Evolutionary conservation across 2,329 filamentous ascomycete species (phyloP).

Genomic region (Chlorencoelia australis): DNA sequence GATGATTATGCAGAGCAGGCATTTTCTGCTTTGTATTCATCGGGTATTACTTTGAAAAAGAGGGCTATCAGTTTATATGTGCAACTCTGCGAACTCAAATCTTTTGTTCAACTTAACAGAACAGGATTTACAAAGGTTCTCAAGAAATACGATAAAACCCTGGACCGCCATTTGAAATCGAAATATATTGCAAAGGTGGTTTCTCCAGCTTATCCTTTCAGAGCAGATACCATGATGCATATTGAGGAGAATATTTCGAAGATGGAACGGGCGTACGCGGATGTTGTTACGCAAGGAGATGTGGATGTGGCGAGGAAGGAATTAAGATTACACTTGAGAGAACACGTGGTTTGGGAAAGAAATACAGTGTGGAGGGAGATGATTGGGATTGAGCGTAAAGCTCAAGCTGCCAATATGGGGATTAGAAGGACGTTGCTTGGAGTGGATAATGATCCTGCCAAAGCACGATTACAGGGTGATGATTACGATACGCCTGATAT

Average conservation of each 20-base stretch:
- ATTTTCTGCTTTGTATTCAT: slow-evolving; percentile 55
- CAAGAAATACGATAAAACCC: slow-evolving; percentile 97
- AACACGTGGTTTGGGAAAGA: slow-evolving; percentile 97
- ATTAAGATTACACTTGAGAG: slow-evolving; percentile 78
- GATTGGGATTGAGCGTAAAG: slow-evolving; percentile 93
- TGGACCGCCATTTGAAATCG: slow-evolving; percentile 70
- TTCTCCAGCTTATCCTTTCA: slow-evolving; percentile 73
- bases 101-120: slow-evolving; percentile 89
- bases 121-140: slow-evolving; percentile 94
- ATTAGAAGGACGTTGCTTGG: slow-evolving; percentile 69
- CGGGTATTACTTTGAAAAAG: slow-evolving; percentile 84
- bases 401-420: slow-evolving; percentile 86
- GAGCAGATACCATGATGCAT: slow-evolving; percentile 55
- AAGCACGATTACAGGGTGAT: slow-evolving; percentile 74
- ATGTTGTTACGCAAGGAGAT: slow-evolving; percentile 75
- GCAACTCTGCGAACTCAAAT: slow-evolving; percentile 87
- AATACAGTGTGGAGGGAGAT: slow-evolving; percentile 99
- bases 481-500: slow-evolving; percentile 51
- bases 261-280: slow-evolving; percentile 72
- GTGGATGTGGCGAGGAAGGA: slow-evolving; percentile 68
- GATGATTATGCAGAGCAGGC: slow-evolving; percentile 74
- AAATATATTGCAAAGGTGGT: slow-evolving; percentile 68
- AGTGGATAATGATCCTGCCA: slow-evolving; percentile 55
- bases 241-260: slow-evolving; percentile 62
- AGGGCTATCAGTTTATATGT: slow-evolving; percentile 81